Evolutionary conservation across 106 monocot genomes (phyloP).

Genomic region (Dendrobium officinale): DNA sequence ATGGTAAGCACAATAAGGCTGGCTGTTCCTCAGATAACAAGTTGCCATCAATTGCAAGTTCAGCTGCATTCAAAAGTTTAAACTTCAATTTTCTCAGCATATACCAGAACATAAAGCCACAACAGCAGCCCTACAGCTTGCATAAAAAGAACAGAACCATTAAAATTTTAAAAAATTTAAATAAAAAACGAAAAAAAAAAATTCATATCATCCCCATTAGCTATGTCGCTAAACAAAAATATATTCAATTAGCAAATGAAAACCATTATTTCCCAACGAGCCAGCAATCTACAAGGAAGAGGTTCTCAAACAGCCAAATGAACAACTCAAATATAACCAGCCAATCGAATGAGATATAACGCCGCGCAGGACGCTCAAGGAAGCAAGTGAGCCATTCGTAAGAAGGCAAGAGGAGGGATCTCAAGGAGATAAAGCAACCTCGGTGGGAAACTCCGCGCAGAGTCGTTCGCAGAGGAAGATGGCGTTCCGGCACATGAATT

Average conservation of each 20-base stretch:
- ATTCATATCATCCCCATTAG: not conserved
- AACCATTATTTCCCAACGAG: not conserved
- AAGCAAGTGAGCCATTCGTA: not conserved
- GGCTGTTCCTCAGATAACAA: constrained; percentile 83
- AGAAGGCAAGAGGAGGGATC: not conserved
- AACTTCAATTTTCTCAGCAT: not conserved
- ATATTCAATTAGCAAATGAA: not conserved
- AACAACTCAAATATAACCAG: not conserved
- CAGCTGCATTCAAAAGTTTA: constrained; percentile 35
- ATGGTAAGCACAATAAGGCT: constrained; percentile 84
- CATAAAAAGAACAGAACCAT: not conserved
- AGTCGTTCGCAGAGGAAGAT: constrained; percentile 98
- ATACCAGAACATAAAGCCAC: not conserved
- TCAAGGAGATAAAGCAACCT: constrained; percentile 28
- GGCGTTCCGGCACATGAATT: constrained; percentile 85
- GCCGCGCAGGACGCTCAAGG: not conserved
- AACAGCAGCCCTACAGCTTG: not conserved
- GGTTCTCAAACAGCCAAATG: not conserved
- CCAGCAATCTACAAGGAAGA: not conserved
- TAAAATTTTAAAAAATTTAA: not conserved
- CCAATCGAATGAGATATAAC: not conserved
- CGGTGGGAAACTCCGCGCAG: constrained; percentile 89
- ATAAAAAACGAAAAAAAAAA: not conserved
- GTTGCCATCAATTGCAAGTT: constrained; percentile 88
- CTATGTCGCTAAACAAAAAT: not conserved